Evolutionary conservation across 2,329 filamentous ascomycete genomes (phyloP), one percentile per base, ranked within the genome.

Genomic region (Aspergillus sp.): DNA sequence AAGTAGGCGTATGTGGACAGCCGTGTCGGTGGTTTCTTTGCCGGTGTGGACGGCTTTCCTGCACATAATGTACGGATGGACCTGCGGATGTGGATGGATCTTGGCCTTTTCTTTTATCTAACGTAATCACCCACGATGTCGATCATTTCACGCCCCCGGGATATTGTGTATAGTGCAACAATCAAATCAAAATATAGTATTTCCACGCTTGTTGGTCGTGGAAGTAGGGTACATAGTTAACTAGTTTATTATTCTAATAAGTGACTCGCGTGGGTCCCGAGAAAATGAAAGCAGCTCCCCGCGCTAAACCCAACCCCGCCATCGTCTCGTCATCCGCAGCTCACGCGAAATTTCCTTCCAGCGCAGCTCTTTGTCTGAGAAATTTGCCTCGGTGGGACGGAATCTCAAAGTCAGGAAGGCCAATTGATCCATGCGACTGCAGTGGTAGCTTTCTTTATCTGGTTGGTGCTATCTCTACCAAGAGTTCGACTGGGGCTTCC

Each of bases 121-220:
- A 55, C 41, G 53, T 55, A 53, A 53, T 43, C 19, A 19, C 53
- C 41, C 41, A 55, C 41, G 53, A 47, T 47, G 53, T 47, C 32
- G 43, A 47, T 47, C 36, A 28, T 36, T 30, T 47, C 28, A 21
- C 17, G 4, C 10, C 39, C 21, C 30, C 25, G 39, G 39, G n/a
- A 30, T 32, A 32, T 55, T 47, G 39, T 55, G 53, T 55, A 55
- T 25, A 55, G 45, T 55, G 39, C 39, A 47, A 21, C 25, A 23
- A 55, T 28, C 36, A 15, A 55, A 47, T 28, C 36, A 15, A 55
- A 47, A 45, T 32, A 17, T 21, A 36, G 32, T 36, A 30, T 45
- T 15, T 21, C 39, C 39, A 21, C 25, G 47, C n/a, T 21, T 7
- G 17, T 50, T n/a, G 15, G 10, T 50, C 25, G 28, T 50, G 47